Percentiles rank a stretch among this genome's conserved stretches.
Evolutionary conservation across 257 asterid species (phyloP).

Genomic region (Nyctanthes arbortristis): DNA sequence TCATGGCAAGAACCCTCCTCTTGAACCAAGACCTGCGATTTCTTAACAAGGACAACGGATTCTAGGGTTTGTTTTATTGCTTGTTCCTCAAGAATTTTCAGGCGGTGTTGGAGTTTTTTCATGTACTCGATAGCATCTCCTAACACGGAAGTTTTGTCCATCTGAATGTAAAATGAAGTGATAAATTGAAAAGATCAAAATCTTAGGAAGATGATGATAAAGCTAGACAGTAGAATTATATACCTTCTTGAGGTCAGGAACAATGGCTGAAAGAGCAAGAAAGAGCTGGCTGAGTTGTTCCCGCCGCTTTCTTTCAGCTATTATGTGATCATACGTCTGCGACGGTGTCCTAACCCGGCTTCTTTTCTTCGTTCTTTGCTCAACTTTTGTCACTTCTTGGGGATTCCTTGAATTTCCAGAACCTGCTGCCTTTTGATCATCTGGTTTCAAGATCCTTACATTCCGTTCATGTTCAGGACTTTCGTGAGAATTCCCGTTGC

Average conservation of each 20-base stretch:
- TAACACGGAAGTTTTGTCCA: conserved; percentile 27
- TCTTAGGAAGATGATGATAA: too few species aligned
- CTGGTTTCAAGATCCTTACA: background rate
- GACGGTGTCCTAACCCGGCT: conserved; percentile 28
- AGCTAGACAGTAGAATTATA: background rate
- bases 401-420: conserved; percentile 7
- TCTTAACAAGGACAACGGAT: conserved; percentile 12
- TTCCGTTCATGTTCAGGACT: background rate
- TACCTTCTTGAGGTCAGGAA: conserved; percentile 41
- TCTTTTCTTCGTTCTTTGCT: background rate
- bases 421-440: conserved; percentile 8
- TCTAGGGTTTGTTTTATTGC: conserved; percentile 3
- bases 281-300: conserved; percentile 34
- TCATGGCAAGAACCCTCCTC: conserved; percentile 8
- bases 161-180: background rate
- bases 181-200: too few species aligned
- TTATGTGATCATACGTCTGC: conserved; percentile 32
- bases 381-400: background rate
- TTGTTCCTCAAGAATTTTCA: conserved; percentile 27
- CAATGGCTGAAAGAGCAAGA: conserved; percentile 33
- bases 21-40: conserved; percentile 7
- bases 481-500: background rate
- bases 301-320: conserved; percentile 37
- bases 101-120: conserved; percentile 26
- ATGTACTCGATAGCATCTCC: conserved; percentile 34